phyloP scores from a whole-genome alignment of 768 basidiomycete genomes.

The Lactarius sp. region DNA sequence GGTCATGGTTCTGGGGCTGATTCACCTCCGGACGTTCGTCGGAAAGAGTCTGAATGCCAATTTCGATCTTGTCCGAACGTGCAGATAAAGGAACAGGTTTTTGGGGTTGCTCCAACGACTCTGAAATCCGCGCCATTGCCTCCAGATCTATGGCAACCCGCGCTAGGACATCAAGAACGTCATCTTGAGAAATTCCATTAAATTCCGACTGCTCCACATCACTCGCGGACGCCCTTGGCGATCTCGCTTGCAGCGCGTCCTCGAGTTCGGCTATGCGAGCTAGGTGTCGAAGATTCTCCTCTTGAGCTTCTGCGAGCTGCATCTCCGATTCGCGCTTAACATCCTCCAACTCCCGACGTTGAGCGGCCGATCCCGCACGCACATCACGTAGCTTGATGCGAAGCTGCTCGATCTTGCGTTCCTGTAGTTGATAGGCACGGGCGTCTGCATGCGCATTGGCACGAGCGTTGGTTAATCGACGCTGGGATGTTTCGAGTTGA shows the following conservation, averaged over 20 bases:
- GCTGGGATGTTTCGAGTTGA: slow-evolving; percentile 15
- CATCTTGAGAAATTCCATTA: slow-evolving; percentile 9
- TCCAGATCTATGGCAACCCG: slow-evolving; percentile 15
- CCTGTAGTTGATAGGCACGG: slow-evolving; percentile 19
- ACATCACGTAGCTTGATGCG: slow-evolving; percentile 18
- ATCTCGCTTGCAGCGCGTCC: neutral
- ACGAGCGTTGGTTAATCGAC: slow-evolving; percentile 23
- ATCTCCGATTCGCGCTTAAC: slow-evolving; percentile 10
- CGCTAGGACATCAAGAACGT: slow-evolving; percentile 14
- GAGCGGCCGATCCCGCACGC: slow-evolving; percentile 10
- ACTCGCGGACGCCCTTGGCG: neutral
- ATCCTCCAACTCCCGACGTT: slow-evolving; percentile 21
- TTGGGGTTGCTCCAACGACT: neutral
- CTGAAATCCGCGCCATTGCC: slow-evolving; percentile 1
- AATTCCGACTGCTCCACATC: neutral
- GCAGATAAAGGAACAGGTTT: neutral
- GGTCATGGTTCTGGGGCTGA: neutral
- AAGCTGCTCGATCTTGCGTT: slow-evolving; percentile 25
- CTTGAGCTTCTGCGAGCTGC: slow-evolving; percentile 8
- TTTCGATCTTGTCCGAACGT: neutral
- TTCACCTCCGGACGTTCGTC: neutral
- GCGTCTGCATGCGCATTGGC: slow-evolving; percentile 19
- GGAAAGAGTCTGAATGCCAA: slow-evolving; percentile 5
- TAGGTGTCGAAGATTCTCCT: slow-evolving; percentile 10
- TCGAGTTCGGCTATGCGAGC: slow-evolving; percentile 23